phyloP scores from a whole-genome alignment of 306 rosid species.

The Mimosa pudica region DNA sequence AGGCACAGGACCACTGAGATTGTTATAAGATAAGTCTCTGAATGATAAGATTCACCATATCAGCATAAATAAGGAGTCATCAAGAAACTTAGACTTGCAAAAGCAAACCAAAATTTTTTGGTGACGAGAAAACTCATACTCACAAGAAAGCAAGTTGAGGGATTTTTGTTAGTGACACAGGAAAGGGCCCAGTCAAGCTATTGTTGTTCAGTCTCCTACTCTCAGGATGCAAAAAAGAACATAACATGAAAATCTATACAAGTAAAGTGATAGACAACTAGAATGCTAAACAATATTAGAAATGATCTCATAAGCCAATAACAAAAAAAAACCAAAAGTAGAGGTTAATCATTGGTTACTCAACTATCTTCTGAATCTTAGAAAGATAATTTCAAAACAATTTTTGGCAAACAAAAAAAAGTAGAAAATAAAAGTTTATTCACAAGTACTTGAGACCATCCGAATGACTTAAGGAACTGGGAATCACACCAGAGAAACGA shows the following conservation, averaged over 20 bases:
- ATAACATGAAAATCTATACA: slow-evolving; percentile 16
- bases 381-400: slow-evolving; percentile 15
- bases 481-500: slow-evolving; percentile 64
- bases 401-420: slow-evolving; percentile 8
- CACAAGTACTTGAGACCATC: slow-evolving; percentile 77
- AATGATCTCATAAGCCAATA: background rate
- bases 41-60: slow-evolving; percentile 35
- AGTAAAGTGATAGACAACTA: background rate
- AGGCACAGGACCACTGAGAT: slow-evolving; percentile 94
- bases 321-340: background rate
- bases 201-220: slow-evolving; percentile 95
- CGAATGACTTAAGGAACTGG: slow-evolving; percentile 63
- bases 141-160: slow-evolving; percentile 97
- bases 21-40: slow-evolving; percentile 98
- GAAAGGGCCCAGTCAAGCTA: slow-evolving; percentile 88
- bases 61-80: slow-evolving; percentile 25
- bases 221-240: slow-evolving; percentile 47
- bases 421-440: slow-evolving; percentile 37
- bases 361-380: background rate
- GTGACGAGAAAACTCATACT: slow-evolving; percentile 52
- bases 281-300: background rate
- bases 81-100: slow-evolving; percentile 40
- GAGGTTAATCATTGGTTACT: slow-evolving; percentile 5
- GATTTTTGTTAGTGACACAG: slow-evolving; percentile 67
- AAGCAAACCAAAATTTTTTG: slow-evolving; percentile 10